Evolutionary conservation across 257 asterid species (phyloP), one percentile per base, ranked within the genome.

Genomic region (Parsonsia alboflavescens): DNA sequence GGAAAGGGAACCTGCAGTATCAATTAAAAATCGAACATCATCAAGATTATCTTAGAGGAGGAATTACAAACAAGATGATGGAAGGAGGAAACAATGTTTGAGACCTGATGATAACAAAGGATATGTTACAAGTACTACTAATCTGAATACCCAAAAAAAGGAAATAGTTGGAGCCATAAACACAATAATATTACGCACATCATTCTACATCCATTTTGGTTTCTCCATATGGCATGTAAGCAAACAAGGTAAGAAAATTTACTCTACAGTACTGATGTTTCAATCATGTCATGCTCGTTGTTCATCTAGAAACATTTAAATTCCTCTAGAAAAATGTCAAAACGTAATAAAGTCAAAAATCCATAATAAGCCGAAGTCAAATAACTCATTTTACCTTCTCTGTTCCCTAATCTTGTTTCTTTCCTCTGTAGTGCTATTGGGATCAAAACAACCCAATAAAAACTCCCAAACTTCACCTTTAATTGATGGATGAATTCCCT

Each of bases 391-490:
- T 73, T 84, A 91, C 98, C 98, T 91, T 78, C 98, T 80, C 67
- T 69, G 87, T 72, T 84, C 76, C 79, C 94, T 86, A 73, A 91
- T 73, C 59, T 83, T 90, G 68, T 85, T 87, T 83, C 98, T 83
- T 84, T 89, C 94, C 74, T 86, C 87, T 26, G 21, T 75, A 48
- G 97, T 89, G 86, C 97, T 93, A 78, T 84, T 85, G 74, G 98
- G 97, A 80, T 93, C 97, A 90, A 70, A 93, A 85, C 97, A 90
- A 59, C 98, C 98, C 86, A 93, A 81, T 84, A 93, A 82, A 80
- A 93, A 93, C 82, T 93, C 97, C 98, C 98, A 93, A 69, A 86
- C 98, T 24, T 79, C 96, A 75, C 97, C 97, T 83, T 93, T 93
- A 75, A 93, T 85, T 49, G 93, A 85, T 73, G 98, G 98, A 88